These are phyloP conservation scores for Quercus engelmannii DNA, from an alignment of 306 rosid species.

Conservation along the genomic window DNA sequence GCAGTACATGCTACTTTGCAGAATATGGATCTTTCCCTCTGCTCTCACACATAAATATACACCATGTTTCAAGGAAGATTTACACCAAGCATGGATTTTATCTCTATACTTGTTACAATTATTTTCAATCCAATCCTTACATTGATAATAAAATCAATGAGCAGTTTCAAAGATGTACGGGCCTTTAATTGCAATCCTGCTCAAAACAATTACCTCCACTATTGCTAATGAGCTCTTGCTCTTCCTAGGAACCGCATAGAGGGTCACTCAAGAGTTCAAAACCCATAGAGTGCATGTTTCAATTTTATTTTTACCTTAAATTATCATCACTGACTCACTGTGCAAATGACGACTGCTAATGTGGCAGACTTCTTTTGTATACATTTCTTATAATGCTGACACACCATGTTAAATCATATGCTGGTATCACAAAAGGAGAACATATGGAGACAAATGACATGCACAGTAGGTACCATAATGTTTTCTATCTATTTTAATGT, in stretches of 20 bases:
- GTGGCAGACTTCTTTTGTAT: no score
- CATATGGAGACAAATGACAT: no score
- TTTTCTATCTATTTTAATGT: no score
- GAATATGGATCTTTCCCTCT: neutral
- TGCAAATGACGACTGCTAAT: no score
- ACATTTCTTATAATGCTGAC: no score
- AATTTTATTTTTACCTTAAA: no score
- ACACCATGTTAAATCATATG: no score
- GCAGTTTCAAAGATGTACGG: neutral
- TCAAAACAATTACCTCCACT: neutral
- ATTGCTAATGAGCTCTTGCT: neutral
- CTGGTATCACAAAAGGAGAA: no score
- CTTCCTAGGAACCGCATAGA: neutral
- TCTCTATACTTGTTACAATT: neutral
- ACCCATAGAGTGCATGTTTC: neutral
- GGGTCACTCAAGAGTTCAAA: neutral
- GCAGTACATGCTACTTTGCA: neutral
- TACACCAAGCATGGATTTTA: neutral
- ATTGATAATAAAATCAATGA: neutral
- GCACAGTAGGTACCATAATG: no score
- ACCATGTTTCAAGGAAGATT: neutral
- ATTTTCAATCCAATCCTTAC: neutral
- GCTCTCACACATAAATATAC: neutral
- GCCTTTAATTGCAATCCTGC: neutral
- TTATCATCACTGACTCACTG: no score